Evolutionary conservation across 1,139 yeast species (phyloP).

Genomic region (Kodamaea anthophila): DNA sequence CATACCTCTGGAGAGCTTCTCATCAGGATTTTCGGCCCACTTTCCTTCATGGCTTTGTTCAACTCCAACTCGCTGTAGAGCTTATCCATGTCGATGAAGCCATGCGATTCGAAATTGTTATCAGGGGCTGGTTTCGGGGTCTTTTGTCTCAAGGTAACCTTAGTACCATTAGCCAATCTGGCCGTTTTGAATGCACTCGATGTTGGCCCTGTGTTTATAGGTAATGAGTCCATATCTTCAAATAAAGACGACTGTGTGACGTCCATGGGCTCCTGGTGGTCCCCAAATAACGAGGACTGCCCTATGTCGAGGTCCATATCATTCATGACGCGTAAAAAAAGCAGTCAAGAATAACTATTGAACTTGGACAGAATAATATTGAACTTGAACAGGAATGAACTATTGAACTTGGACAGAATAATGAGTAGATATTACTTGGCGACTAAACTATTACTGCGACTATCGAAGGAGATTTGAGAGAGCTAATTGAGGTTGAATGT

Average conservation of each 20-base stretch:
- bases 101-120: slow-evolving; percentile 1
- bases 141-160: slow-evolving; percentile 16
- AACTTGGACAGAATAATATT: not conserved
- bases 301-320: not conserved
- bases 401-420: too few species aligned
- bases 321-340: slow-evolving; percentile 3
- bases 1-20: slow-evolving; percentile 30
- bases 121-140: slow-evolving; percentile 1
- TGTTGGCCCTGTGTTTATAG: slow-evolving; percentile 6
- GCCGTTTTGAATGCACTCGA: slow-evolving; percentile 14
- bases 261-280: slow-evolving; percentile 2
- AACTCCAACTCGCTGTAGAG: slow-evolving; percentile 26
- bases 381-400: not conserved
- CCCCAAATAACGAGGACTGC: not conserved
- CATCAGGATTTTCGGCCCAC: not conserved
- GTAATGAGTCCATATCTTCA: not conserved
- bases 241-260: slow-evolving; percentile 2
- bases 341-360: not conserved
- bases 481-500: too few species aligned
- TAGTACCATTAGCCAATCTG: slow-evolving; percentile 22
- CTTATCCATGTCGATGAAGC: slow-evolving; percentile 25
- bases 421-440: too few species aligned
- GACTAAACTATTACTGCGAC: too few species aligned
- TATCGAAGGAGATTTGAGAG: too few species aligned
- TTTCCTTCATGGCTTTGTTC: slow-evolving; percentile 17